A percentile compares a stretch with the other conserved stretches of the same genome.
phyloP scores from a whole-genome alignment of 2,329 filamentous ascomycete genomes.

The Aspergillus sp. region DNA sequence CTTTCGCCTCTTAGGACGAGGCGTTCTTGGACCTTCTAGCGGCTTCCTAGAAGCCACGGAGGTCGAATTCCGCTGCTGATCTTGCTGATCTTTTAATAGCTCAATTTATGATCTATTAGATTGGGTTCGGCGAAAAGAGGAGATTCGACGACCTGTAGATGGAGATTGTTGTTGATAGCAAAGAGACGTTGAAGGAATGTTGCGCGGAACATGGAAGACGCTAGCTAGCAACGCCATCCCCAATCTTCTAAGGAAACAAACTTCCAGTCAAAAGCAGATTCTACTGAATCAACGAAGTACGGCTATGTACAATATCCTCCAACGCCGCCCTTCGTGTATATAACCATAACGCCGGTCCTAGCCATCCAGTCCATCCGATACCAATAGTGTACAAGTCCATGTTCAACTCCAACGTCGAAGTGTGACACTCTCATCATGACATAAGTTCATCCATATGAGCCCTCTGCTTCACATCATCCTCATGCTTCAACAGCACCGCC shows the following conservation, averaged over 20 bases:
- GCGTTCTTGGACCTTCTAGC: no score
- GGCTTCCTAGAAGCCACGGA: no score
- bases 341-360: conserved; percentile 7
- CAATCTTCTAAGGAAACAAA: neutral
- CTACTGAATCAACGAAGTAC: neutral
- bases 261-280: neutral
- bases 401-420: neutral
- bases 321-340: conserved; percentile 1
- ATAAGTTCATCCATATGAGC: conserved; percentile 54
- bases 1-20: no score
- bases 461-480: conserved; percentile 43
- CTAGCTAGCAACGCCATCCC: no score
- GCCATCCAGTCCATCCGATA: neutral
- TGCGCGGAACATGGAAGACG: no score
- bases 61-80: no score
- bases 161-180: no score
- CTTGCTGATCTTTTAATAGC: no score
- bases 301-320: conserved; percentile 7
- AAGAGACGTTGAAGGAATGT: no score
- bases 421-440: conserved; percentile 16
- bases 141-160: no score
- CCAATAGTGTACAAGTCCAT: neutral
- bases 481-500: conserved; percentile 68
- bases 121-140: no score
- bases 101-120: no score